These are phyloP conservation scores for Beauveria caledonica DNA, from an alignment of 2,329 filamentous ascomycete species.

Conservation along the genomic window DNA sequence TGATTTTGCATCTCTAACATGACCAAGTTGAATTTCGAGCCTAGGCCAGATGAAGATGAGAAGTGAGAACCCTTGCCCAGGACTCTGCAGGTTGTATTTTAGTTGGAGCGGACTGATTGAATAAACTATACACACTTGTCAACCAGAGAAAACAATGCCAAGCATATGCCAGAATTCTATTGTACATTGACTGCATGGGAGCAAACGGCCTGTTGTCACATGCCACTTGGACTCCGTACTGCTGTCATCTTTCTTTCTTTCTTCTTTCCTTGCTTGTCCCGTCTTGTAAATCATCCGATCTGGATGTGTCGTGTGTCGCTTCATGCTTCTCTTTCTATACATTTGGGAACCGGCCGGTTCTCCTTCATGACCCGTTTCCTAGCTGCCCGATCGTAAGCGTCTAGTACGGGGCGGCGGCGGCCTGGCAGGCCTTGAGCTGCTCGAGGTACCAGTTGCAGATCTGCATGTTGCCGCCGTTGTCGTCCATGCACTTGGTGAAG, in stretches of 20 bases:
- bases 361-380: neutral
- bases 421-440: slow-evolving; percentile 86
- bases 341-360: neutral
- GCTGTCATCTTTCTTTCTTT: neutral
- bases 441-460: slow-evolving; percentile 98
- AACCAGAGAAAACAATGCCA: slow-evolving; percentile 15
- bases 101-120: slow-evolving; percentile 12
- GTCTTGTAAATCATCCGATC: neutral
- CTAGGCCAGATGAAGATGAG: slow-evolving; percentile 52
- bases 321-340: slow-evolving; percentile 1
- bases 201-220: neutral
- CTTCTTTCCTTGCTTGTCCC: neutral
- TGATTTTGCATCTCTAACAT: slow-evolving; percentile 20
- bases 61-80: slow-evolving; percentile 17
- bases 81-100: neutral
- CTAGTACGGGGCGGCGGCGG: slow-evolving; percentile 65
- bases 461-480: slow-evolving; percentile 86
- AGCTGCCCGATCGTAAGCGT: neutral
- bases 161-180: neutral
- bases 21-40: slow-evolving; percentile 57
- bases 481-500: slow-evolving; percentile 95
- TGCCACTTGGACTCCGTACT: neutral
- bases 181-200: neutral
- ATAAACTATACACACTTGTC: slow-evolving; percentile 16
- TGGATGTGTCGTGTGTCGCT: neutral